Conservation (phyloP, 129 eudicot species). For the Artemisia tridentata region DNA sequence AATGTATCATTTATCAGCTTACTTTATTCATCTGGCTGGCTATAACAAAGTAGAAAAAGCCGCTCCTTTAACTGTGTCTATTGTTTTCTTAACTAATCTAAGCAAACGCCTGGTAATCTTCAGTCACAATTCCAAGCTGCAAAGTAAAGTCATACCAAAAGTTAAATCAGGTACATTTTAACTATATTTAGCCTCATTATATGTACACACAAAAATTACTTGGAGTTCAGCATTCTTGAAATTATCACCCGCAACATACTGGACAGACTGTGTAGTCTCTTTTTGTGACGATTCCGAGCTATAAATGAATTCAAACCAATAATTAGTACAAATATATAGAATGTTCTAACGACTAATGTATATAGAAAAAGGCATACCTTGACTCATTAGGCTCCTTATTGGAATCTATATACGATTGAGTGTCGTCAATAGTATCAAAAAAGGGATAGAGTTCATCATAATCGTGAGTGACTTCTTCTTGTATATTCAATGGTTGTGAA, state of each 20-base stretch:
- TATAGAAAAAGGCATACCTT: constrained; percentile 30
- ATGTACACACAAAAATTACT: constrained; percentile 16
- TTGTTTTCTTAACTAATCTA: constrained; percentile 48
- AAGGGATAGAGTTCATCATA: constrained; percentile 68
- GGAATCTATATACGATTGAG: constrained; percentile 67
- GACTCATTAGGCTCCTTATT: constrained; percentile 59
- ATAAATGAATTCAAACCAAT: constrained; percentile 24
- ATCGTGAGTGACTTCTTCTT: constrained; percentile 52
- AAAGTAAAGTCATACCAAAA: constrained; percentile 19
- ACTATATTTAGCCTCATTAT: background rate
- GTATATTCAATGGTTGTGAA: constrained; percentile 28
- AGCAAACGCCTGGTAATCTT: constrained; percentile 41
- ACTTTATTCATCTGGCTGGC: constrained; percentile 30
- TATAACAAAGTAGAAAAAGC: constrained; percentile 43
- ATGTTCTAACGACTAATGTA: background rate
- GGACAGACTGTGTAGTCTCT: constrained; percentile 50
- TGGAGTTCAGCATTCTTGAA: constrained; percentile 56
- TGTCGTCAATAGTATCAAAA: constrained; percentile 78
- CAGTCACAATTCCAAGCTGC: constrained; percentile 59
- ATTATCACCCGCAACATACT: constrained; percentile 53
- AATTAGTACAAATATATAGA: background rate
- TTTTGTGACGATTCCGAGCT: constrained; percentile 64
- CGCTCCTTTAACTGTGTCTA: constrained; percentile 51
- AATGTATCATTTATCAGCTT: constrained; percentile 20
- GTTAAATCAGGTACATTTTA: background rate